A percentile compares a stretch with the other conserved stretches of the same genome.
These are phyloP conservation scores for Pseudopithomyces chartarum DNA, from an alignment of 2,329 filamentous ascomycete species.

Conservation along the genomic window DNA sequence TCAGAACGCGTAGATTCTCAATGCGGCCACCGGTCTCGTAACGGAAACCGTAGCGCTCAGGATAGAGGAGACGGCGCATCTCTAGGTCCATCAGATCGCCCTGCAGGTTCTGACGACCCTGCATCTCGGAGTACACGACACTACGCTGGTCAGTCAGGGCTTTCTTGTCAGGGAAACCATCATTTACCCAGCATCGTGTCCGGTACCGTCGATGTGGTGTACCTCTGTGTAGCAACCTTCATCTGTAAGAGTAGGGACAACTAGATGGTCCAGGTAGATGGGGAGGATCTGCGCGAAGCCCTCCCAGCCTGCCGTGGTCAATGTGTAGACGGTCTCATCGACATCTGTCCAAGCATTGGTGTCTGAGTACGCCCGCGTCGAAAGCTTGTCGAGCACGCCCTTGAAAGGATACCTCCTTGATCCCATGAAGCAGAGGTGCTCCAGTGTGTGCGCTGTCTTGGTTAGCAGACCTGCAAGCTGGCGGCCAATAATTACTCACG, in stretches of 20 bases:
- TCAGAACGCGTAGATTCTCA: conserved; percentile 83
- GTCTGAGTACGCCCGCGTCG: conserved; percentile 87
- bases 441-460: conserved; percentile 54
- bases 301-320: conserved; percentile 96
- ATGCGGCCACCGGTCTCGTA: conserved; percentile 99
- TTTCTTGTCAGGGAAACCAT: background rate
- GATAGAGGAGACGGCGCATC: conserved; percentile 81
- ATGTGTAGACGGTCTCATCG: conserved; percentile 94
- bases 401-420: conserved; percentile 95
- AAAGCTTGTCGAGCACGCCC: conserved; percentile 90
- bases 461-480: background rate
- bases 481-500: conserved; percentile 46
- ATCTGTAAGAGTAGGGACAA: conserved; percentile 90
- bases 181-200: conserved; percentile 77
- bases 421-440: conserved; percentile 66
- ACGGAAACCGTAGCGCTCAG: conserved; percentile 86
- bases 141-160: conserved; percentile 43
- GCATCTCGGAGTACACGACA: conserved; percentile 99
- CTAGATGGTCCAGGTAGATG: conserved; percentile 91
- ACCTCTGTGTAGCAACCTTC: conserved; percentile 94
- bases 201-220: conserved; percentile 90
- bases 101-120: conserved; percentile 85
- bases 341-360: conserved; percentile 98
- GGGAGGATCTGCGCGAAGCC: conserved; percentile 93
- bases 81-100: conserved; percentile 86